A percentile compares a stretch with the other conserved stretches of the same genome.
Conservation (phyloP, 805 yeast genomes). For the Ogataea sp. region DNA sequence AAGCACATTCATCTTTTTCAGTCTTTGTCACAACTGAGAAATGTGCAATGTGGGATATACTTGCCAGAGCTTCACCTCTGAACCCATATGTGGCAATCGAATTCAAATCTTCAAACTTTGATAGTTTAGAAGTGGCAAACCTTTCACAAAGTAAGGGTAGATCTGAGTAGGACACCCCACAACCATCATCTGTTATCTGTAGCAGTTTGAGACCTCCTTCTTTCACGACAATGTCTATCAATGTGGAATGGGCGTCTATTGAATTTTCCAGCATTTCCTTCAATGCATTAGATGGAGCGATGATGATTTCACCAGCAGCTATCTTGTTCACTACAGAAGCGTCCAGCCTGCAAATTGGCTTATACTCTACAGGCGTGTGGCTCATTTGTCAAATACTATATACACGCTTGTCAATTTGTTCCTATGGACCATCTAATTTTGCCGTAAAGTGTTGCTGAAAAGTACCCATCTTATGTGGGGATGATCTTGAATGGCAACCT, state of each 20-base stretch:
- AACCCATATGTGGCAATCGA: constrained; percentile 80
- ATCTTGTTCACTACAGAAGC: constrained; percentile 74
- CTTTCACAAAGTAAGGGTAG: constrained; percentile 77
- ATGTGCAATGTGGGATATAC: constrained; percentile 85
- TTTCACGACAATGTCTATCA: constrained; percentile 71
- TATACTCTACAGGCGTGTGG: background rate
- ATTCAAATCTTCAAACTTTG: constrained; percentile 65
- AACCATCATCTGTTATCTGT: constrained; percentile 86
- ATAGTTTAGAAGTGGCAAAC: constrained; percentile 84
- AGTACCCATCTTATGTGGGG: too few relatives aligned
- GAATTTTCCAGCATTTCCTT: constrained; percentile 91
- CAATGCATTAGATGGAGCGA: constrained; percentile 89
- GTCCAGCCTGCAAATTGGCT: constrained; percentile 34
- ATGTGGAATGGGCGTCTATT: constrained; percentile 74
- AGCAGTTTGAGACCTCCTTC: constrained; percentile 88
- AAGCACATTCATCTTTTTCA: constrained; percentile 52
- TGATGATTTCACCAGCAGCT: constrained; percentile 95
- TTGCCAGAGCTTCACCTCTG: constrained; percentile 93
- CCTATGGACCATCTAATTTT: too few relatives aligned
- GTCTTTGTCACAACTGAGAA: constrained; percentile 75
- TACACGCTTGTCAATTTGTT: too few relatives aligned
- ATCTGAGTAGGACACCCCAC: constrained; percentile 70
- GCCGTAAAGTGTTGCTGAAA: too few relatives aligned
- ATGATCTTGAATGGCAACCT: too few relatives aligned
- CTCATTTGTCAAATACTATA: too few relatives aligned